These are phyloP conservation scores for Trametes maxima DNA, from an alignment of 768 basidiomycete species.

Conservation along the genomic window DNA sequence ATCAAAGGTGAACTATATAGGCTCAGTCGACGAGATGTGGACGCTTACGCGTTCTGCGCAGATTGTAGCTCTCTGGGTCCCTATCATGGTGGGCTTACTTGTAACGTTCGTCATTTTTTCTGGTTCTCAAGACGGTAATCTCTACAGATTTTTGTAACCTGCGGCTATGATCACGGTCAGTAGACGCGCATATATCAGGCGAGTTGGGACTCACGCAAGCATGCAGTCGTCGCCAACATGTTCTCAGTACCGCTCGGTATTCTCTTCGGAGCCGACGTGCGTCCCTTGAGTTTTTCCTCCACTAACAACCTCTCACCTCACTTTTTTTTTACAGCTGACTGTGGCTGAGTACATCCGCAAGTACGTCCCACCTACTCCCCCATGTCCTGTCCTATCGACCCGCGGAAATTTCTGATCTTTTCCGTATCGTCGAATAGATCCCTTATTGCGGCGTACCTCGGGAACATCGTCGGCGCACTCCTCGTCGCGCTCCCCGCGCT, in stretches of 20 bases:
- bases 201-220: not conserved
- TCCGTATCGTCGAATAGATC: slow-evolving; percentile 42
- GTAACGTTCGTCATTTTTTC: not conserved
- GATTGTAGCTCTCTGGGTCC: slow-evolving; percentile 70
- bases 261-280: slow-evolving; percentile 66
- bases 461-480: slow-evolving; percentile 68
- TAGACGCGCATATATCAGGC: not conserved
- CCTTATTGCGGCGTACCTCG: slow-evolving; percentile 63
- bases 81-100: slow-evolving; percentile 67
- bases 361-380: slow-evolving; percentile 38
- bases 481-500: slow-evolving; percentile 64
- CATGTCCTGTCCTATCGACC: too few relatives aligned
- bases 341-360: slow-evolving; percentile 64
- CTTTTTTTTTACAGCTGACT: slow-evolving; percentile 42
- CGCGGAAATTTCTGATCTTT: not conserved
- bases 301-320: not conserved
- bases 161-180: slow-evolving; percentile 70
- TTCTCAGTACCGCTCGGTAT: slow-evolving; percentile 71
- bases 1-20: slow-evolving; percentile 52
- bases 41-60: slow-evolving; percentile 24
- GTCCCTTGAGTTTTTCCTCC: slow-evolving; percentile 27
- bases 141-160: slow-evolving; percentile 65
- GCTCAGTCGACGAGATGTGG: not conserved
- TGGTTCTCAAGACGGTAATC: not conserved
- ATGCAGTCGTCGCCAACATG: slow-evolving; percentile 72